These are phyloP conservation scores for Oryza meridionalis DNA, from an alignment of 176 grass and related monocot genomes.

Conservation along the genomic window DNA sequence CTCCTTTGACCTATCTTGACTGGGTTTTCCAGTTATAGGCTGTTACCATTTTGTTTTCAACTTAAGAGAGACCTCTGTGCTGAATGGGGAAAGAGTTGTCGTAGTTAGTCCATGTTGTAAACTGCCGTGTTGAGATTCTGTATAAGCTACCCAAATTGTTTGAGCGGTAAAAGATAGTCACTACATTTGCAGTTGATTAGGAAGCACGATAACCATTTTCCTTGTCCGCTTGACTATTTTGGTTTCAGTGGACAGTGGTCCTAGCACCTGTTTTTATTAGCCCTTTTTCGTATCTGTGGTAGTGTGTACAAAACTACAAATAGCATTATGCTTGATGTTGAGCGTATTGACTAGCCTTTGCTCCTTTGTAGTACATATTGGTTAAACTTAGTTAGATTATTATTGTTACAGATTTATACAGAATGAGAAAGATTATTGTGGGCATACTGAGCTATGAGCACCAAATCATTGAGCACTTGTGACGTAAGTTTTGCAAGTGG, in stretches of 20 bases:
- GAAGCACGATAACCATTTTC: not conserved
- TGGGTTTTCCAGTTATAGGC: not conserved
- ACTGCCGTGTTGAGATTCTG: not conserved
- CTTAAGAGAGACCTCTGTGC: not conserved
- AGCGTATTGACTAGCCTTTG: slow-evolving; percentile 18
- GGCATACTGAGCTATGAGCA: not conserved
- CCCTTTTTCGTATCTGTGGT: not conserved
- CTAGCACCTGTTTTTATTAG: not conserved
- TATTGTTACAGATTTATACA: not conserved
- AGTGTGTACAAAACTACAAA: not conserved
- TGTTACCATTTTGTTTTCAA: not conserved
- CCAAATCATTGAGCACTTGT: slow-evolving; percentile 4
- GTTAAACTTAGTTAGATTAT: not conserved
- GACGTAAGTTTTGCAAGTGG: not conserved
- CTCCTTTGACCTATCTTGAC: slow-evolving; percentile 19
- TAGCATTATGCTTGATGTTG: slow-evolving; percentile 27
- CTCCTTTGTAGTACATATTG: not conserved
- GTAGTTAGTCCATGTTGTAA: slow-evolving; percentile 13
- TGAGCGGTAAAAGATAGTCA: not conserved
- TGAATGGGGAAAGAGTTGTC: not conserved
- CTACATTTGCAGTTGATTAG: not conserved
- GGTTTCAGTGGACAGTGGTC: slow-evolving; percentile 8
- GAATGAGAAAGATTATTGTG: not conserved
- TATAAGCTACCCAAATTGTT: not conserved
- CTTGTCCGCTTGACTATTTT: slow-evolving; percentile 12